phyloP scores from a whole-genome alignment of 148 eudicot genomes.

The Vaccinium myrtillus region DNA sequence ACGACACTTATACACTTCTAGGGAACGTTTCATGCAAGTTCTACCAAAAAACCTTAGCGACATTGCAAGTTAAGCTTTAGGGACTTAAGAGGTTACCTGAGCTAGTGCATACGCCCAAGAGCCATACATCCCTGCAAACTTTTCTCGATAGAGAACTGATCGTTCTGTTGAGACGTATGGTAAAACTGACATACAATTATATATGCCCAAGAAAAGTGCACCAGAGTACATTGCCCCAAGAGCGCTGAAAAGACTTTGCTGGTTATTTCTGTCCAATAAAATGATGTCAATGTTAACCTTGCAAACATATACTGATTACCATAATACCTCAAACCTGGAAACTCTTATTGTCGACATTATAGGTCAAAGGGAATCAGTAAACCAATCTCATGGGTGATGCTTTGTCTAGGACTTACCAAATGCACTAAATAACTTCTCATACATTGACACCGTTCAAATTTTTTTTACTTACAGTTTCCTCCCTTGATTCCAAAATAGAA shows the following conservation, averaged over 20 bases:
- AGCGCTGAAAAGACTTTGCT: conserved; percentile 15
- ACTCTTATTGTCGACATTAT: not conserved
- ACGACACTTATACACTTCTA: not conserved
- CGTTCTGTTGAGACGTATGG: not conserved
- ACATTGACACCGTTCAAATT: not conserved
- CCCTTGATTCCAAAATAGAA: conserved; percentile 74
- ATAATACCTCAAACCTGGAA: not conserved
- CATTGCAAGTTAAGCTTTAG: not conserved
- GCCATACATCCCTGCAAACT: conserved; percentile 51
- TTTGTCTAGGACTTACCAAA: not conserved
- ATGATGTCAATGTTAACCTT: not conserved
- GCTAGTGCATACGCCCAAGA: not conserved
- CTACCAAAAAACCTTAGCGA: not conserved
- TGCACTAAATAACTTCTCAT: not conserved
- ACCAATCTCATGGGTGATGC: not conserved
- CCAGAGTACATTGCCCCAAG: not conserved
- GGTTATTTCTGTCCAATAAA: conserved; percentile 49
- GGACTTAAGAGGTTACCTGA: not conserved
- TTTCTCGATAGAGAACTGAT: conserved; percentile 39
- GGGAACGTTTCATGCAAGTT: not conserved
- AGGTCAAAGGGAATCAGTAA: not conserved
- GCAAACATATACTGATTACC: not conserved
- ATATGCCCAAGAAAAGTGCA: not conserved
- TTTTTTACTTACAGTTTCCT: conserved; percentile 40
- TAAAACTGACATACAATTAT: not conserved